These are phyloP conservation scores for Beta macrorhiza DNA, from an alignment of 179 eudicot species.

Conservation along the genomic window DNA sequence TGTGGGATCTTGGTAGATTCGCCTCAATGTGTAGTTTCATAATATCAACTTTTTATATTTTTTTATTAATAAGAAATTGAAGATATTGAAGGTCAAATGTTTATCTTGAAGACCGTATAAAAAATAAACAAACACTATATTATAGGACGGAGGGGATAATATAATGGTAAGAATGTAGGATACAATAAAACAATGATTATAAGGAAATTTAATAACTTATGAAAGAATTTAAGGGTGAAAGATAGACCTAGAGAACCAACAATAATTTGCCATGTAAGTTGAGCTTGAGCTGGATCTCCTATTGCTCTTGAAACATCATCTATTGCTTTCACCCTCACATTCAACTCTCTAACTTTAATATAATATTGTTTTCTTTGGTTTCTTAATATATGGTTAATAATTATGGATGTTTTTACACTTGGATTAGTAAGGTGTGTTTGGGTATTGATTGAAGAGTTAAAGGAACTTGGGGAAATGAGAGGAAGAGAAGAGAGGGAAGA, in stretches of 20 bases:
- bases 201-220: too few relatives aligned
- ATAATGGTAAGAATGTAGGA: too few relatives aligned
- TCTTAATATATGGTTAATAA: background rate
- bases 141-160: too few relatives aligned
- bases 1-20: too few relatives aligned
- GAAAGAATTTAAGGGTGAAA: too few relatives aligned
- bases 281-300: constrained; percentile 28
- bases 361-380: background rate
- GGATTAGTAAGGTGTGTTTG: constrained; percentile 11
- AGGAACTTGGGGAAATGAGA: background rate
- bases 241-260: constrained; percentile 35
- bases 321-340: constrained; percentile 16
- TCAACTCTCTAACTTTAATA: background rate
- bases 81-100: too few relatives aligned
- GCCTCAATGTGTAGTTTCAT: too few relatives aligned
- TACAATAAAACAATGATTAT: background rate
- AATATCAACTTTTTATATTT: too few relatives aligned
- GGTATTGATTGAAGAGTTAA: constrained; percentile 5
- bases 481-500: constrained; percentile 2
- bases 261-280: constrained; percentile 37
- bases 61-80: too few relatives aligned
- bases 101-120: too few relatives aligned
- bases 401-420: background rate
- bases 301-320: constrained; percentile 17
- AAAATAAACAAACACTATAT: too few relatives aligned